These are phyloP conservation scores for Setaria viridis DNA, from an alignment of 202 grass and related monocot genomes.

Conservation along the genomic window DNA sequence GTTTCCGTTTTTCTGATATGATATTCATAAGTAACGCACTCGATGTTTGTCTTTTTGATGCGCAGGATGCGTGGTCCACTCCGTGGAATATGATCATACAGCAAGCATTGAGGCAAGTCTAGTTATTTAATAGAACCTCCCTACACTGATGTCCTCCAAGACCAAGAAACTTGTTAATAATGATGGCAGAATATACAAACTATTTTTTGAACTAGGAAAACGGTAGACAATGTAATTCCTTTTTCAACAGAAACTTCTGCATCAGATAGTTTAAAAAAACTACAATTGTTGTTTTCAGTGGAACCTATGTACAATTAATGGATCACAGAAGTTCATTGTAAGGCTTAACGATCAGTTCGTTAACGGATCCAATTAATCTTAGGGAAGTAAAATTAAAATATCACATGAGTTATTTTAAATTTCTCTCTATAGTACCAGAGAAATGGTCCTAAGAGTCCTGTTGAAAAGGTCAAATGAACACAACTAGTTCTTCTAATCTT, in stretches of 20 bases:
- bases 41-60: not conserved
- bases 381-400: not conserved
- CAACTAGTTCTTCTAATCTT: not conserved
- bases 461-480: not conserved
- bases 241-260: not conserved
- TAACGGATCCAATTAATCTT: not conserved
- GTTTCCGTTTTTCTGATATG: too few species aligned
- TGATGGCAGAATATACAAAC: not conserved
- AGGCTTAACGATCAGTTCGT: not conserved
- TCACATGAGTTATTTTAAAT: not conserved
- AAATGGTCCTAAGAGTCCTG: not conserved
- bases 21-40: not conserved
- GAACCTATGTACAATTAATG: not conserved
- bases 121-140: not conserved
- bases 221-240: not conserved
- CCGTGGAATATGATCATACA: conserved; percentile 44
- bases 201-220: not conserved
- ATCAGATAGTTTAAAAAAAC: too few species aligned
- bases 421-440: not conserved
- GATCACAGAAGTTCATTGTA: not conserved
- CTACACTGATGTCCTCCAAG: not conserved
- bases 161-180: not conserved
- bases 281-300: not conserved
- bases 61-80: conserved; percentile 33
- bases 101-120: conserved; percentile 36